Evolutionary conservation across 2,329 filamentous ascomycete genomes (phyloP).

Genomic region (Fusarium pilosicola): DNA sequence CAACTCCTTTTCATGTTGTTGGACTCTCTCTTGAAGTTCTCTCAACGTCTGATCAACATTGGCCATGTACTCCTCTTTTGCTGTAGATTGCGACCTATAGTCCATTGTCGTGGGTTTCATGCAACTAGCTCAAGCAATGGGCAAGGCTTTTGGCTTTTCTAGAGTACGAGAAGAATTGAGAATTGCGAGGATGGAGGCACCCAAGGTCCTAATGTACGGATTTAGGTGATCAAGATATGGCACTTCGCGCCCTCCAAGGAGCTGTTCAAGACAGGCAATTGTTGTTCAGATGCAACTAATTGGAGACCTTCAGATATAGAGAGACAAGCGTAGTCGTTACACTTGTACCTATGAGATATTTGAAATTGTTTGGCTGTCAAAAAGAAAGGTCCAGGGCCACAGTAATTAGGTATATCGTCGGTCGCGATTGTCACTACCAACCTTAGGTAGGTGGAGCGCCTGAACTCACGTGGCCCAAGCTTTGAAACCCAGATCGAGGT

Average conservation of each 20-base stretch:
- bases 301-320: neutral
- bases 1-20: slow-evolving; percentile 63
- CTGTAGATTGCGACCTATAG: slow-evolving; percentile 37
- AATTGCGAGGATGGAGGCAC: neutral
- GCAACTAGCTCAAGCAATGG: neutral
- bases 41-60: slow-evolving; percentile 74
- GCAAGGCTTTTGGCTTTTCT: neutral
- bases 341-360: neutral
- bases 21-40: slow-evolving; percentile 69
- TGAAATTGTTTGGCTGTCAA: neutral
- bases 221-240: neutral
- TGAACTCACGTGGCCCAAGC: slow-evolving; percentile 12
- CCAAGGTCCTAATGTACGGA: neutral
- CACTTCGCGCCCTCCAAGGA: neutral
- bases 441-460: neutral
- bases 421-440: neutral
- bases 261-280: neutral
- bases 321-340: neutral
- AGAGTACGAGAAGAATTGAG: neutral
- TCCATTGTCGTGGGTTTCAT: slow-evolving; percentile 36
- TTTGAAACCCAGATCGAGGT: slow-evolving; percentile 2
- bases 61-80: slow-evolving; percentile 48
- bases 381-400: neutral
- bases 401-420: neutral
- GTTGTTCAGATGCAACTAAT: neutral